Evolutionary conservation across 495 filamentous ascomycete genomes (phyloP), one percentile per base, ranked within the genome.

Genomic region (Cercophora newfieldiana): DNA sequence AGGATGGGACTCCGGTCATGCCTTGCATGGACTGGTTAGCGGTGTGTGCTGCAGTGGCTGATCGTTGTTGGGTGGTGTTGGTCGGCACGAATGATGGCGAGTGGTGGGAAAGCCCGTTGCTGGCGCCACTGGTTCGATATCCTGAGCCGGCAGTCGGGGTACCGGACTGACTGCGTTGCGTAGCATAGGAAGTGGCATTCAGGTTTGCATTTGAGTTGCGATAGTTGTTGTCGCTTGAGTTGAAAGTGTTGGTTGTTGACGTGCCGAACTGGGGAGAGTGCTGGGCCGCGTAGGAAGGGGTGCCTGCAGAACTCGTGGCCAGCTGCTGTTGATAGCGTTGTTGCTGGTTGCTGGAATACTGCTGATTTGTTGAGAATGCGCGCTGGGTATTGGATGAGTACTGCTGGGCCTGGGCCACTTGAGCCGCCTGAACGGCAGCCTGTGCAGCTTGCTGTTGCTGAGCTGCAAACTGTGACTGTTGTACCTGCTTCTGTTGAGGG

Each of bases 241-340:
- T 74, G 25, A 81, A 74, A 37, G 66, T 72, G 33, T 68, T 77
- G 64, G 69, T 80, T 12, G 75, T 71, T 47, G 79, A 72, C 7
- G 77, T 50, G n/a, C 74, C 69, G 58, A 81, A 82, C 47, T 81
- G 80, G 16, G 79, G 75, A 29, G 80, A 78, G 50, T 80, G 80
- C 21, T 76, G 72, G 7, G 80, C 71, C 44, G 75, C 70, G 33
- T 81, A 80, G 16, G 79, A 72, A 48, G 74, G 65, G 28, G 73
- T 72, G 18, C 67, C 72, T 22, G 78, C 64, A 28, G 78, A 74
- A 19, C 71, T 74, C 7, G 74, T 77, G 47, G 68, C 69, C 29
- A 81, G 71, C 59, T 81, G 78, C 28, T 78, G 79, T 48, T 78
- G 77, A 53, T 80, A 76, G n/a, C 80, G 59, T 30, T 71, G 69